phyloP scores from a whole-genome alignment of 805 yeast genomes.

The Candida argentea region DNA sequence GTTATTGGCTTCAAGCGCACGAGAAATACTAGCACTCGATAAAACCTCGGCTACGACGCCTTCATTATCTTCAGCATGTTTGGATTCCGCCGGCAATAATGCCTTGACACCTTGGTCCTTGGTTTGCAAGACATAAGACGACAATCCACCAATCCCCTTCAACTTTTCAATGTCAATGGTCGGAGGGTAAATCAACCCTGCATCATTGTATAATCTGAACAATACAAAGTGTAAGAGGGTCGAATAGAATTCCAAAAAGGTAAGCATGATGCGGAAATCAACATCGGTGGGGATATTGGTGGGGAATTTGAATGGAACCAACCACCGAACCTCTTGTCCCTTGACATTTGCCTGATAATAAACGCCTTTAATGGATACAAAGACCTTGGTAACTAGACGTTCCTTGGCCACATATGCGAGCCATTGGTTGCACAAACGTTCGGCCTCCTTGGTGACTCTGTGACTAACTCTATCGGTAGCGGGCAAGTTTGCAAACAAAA shows the following conservation, averaged over 20 bases:
- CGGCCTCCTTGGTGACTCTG: conserved; percentile 81
- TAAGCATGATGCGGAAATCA: conserved; percentile 93
- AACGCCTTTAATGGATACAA: conserved; percentile 94
- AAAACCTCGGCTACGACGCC: conserved; percentile 25
- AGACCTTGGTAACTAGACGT: conserved; percentile 72
- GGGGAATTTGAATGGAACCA: conserved; percentile 94
- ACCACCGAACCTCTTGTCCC: conserved; percentile 94
- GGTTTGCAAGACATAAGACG: conserved; percentile 67
- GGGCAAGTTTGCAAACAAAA: conserved; percentile 89
- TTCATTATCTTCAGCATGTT: conserved; percentile 10
- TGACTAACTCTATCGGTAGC: conserved; percentile 78
- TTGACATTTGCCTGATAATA: conserved; percentile 83
- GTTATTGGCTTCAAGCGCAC: conserved; percentile 40
- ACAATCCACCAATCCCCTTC: conserved; percentile 84
- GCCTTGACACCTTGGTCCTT: conserved; percentile 24
- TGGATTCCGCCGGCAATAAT: conserved; percentile 25
- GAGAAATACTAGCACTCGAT: conserved; percentile 30
- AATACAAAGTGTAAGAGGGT: conserved; percentile 83
- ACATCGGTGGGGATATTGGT: conserved; percentile 90
- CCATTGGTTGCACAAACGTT: conserved; percentile 86
- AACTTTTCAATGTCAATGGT: conserved; percentile 59
- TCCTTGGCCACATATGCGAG: conserved; percentile 85
- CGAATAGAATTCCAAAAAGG: conserved; percentile 92
- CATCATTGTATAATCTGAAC: conserved; percentile 76
- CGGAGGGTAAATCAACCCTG: conserved; percentile 87